Evolutionary conservation across 2,329 filamentous ascomycete species (phyloP), one percentile per base, ranked within the genome.

Genomic region (Colletotrichum chlorophyti): DNA sequence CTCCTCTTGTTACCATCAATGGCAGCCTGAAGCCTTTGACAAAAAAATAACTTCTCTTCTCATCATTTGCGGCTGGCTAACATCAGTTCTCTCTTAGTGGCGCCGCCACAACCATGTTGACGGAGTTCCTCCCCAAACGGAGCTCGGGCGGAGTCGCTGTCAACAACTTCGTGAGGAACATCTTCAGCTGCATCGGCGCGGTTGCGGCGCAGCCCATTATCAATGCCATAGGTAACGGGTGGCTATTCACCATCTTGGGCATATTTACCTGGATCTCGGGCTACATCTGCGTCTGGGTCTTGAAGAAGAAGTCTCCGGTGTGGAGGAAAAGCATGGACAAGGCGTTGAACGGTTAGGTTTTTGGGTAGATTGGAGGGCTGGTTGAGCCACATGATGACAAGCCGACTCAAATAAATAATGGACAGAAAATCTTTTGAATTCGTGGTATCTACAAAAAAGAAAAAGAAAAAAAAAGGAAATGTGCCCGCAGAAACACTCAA

Each of bases 121-220:
- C 91, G 0, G 91, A 95, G 68, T 93, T 94, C 68, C 88, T 94
- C 80, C 90, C 90, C 12, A 81, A 84, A 37, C 81, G 83, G 62
- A 88, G 87, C 46, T 90, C 86, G 4, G 84, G 84, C 10, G 91
- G 90, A 1, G 89, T 94, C 3, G 91, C 91, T 0, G 78, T 93
- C 38, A 93, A 94, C 72, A 94, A 94, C 69, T 91, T 94, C 66
- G 79, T 91, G 48, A 79, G 91, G 43, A 95, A 94, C 65, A 91
- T 93, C 34, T 87, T 93, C 65, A 87, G 84, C 46, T 93, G 89
- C 61, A 80, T 91, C 1, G 91, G 89, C 9, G 83, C 83, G 38
- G 72, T 93, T 27, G 83, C 93, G 15, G 84, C 88, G 0, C 83
- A 88, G 60, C 91, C 91, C 1, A 79, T 91, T 53, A 89, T 94